These are phyloP conservation scores for Pichia sp. DNA, from an alignment of 1,139 yeast genomes.

Conservation along the genomic window DNA sequence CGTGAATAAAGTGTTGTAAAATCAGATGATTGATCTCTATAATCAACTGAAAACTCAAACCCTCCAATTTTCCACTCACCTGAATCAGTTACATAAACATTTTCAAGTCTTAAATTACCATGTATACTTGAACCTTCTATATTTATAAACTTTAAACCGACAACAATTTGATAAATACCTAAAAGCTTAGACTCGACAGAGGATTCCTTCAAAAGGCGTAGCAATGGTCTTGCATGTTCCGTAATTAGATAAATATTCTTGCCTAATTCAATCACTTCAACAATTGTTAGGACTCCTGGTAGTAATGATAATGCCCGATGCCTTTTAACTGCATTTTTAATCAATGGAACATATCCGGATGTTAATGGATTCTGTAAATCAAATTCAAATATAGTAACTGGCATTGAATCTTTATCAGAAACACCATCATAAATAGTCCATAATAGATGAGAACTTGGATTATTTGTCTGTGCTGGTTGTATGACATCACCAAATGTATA, in stretches of 20 bases:
- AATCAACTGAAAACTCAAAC: conserved; percentile 60
- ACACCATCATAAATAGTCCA: conserved; percentile 40
- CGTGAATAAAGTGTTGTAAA: conserved; percentile 1
- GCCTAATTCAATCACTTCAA: conserved; percentile 69
- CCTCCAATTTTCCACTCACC: conserved; percentile 91
- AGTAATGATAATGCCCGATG: conserved; percentile 56
- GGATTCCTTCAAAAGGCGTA: conserved; percentile 7
- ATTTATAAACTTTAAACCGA: conserved; percentile 56
- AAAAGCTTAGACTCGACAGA: neutral
- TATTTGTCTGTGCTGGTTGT: conserved; percentile 12
- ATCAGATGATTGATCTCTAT: conserved; percentile 30
- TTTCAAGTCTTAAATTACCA: conserved; percentile 52
- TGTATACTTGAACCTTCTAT: conserved; percentile 58
- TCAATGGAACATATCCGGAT: conserved; percentile 38
- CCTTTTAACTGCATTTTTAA: conserved; percentile 59
- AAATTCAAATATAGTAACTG: conserved; percentile 58
- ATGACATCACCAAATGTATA: conserved; percentile 46
- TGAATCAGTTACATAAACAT: conserved; percentile 55
- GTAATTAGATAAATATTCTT: conserved; percentile 62
- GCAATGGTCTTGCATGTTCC: conserved; percentile 66
- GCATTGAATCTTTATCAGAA: conserved; percentile 35
- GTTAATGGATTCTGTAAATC: conserved; percentile 40
- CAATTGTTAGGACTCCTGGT: conserved; percentile 67
- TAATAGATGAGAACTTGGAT: conserved; percentile 4
- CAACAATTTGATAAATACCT: conserved; percentile 54